A percentile compares a stretch with the other conserved stretches of the same genome.
Evolutionary conservation across 176 grass and related monocot species (phyloP).

Genomic region (Carex parvula): DNA sequence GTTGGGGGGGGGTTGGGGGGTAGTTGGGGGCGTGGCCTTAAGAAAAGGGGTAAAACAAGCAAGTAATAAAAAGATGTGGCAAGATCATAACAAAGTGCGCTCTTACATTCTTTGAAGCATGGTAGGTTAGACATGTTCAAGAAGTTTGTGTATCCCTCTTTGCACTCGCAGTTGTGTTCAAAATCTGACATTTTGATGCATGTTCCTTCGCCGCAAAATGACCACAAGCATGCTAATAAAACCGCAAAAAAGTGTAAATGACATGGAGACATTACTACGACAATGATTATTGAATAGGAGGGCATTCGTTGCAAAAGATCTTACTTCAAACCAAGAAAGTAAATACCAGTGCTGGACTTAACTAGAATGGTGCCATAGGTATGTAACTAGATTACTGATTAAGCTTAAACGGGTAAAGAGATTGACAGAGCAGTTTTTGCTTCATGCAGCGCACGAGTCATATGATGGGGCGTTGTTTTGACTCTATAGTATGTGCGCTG

Average conservation of each 20-base stretch:
- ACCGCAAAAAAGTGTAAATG: neutral
- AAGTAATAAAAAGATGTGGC: neutral
- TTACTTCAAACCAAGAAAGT: neutral
- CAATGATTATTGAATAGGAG: neutral
- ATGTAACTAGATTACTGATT: neutral
- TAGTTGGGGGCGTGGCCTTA: too few relatives aligned
- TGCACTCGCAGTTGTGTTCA: slow-evolving; percentile 34
- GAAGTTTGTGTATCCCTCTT: slow-evolving; percentile 35
- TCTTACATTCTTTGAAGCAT: slow-evolving; percentile 40
- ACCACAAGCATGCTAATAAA: slow-evolving; percentile 36
- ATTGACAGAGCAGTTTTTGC: too few relatives aligned
- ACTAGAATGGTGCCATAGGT: too few relatives aligned
- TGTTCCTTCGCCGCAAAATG: slow-evolving; percentile 30
- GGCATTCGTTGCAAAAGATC: neutral
- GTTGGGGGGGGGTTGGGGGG: too few relatives aligned
- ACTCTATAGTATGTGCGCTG: too few relatives aligned
- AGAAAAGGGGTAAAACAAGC: too few relatives aligned
- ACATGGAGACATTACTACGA: neutral
- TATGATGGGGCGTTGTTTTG: too few relatives aligned
- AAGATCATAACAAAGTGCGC: neutral
- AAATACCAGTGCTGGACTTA: neutral
- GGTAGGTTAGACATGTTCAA: slow-evolving; percentile 32
- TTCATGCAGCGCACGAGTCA: too few relatives aligned
- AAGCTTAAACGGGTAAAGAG: neutral
- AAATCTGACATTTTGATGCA: slow-evolving; percentile 26